Evolutionary conservation across 2,329 filamentous ascomycete species (phyloP).

Genomic region (Zalaria sp.): DNA sequence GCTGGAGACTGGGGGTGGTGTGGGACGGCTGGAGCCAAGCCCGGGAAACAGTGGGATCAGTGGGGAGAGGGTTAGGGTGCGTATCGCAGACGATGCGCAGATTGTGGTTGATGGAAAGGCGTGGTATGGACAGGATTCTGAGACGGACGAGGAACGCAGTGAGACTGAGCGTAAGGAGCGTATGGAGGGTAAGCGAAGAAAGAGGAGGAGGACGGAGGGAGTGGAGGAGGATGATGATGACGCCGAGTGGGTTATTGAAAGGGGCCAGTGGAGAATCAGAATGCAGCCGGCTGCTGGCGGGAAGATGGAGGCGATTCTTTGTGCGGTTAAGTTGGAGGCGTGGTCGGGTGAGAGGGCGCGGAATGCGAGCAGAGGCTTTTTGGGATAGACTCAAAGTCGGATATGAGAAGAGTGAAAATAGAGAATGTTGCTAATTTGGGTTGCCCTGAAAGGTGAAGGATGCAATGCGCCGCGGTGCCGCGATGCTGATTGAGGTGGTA

Average conservation of each 20-base stretch:
- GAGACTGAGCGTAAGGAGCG: background rate
- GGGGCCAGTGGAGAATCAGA: conserved; percentile 14
- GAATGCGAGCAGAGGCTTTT: conserved; percentile 12
- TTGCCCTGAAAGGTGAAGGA: too few species aligned
- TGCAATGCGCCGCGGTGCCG: too few species aligned
- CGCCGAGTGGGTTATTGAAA: conserved; percentile 13
- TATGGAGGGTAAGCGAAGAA: conserved; percentile 3
- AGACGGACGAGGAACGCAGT: conserved; percentile 1
- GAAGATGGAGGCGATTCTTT: conserved; percentile 14
- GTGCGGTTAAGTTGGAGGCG: conserved; percentile 18
- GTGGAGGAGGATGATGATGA: conserved; percentile 6
- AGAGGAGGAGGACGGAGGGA: conserved; percentile 2
- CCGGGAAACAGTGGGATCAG: conserved; percentile 57
- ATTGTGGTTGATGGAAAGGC: conserved; percentile 38
- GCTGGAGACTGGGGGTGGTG: conserved; percentile 43
- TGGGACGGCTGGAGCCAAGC: conserved; percentile 43
- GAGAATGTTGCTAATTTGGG: too few species aligned
- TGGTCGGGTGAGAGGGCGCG: conserved; percentile 11
- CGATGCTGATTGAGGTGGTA: too few species aligned
- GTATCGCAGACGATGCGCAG: conserved; percentile 45
- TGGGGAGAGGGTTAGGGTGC: conserved; percentile 54
- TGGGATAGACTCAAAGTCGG: background rate
- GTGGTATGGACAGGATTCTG: conserved; percentile 5
- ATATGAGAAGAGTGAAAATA: too few species aligned
- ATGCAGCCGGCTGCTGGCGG: conserved; percentile 11